phyloP scores from a whole-genome alignment of 73 alveolate genomes.

The Paraurostyla sp. region DNA sequence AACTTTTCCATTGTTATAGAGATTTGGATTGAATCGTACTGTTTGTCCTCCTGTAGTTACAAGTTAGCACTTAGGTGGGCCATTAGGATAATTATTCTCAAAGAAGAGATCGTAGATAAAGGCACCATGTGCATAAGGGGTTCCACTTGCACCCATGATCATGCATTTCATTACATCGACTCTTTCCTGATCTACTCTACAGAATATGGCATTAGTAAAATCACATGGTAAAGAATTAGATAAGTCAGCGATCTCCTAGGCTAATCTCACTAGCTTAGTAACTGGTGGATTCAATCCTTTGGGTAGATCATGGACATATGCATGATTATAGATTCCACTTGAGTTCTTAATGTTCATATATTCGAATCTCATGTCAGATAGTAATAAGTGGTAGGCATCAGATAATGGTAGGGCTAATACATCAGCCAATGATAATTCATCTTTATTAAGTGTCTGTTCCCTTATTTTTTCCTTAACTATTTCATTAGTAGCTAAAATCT shows the following conservation, averaged over 20 bases:
- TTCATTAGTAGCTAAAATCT: constrained; percentile 80
- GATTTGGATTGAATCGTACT: constrained; percentile 97
- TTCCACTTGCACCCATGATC: constrained; percentile 96
- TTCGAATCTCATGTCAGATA: constrained; percentile 89
- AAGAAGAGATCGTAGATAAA: constrained; percentile 93
- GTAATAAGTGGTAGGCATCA: constrained; percentile 81
- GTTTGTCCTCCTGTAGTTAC: constrained; percentile 97
- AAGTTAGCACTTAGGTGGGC: constrained; percentile 93
- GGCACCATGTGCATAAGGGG: constrained; percentile 98
- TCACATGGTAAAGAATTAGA: constrained; percentile 89
- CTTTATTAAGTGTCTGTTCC: constrained; percentile 69
- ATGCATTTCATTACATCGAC: constrained; percentile 91
- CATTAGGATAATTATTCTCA: constrained; percentile 92
- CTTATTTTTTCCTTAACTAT: constrained; percentile 85
- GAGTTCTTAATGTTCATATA: constrained; percentile 86
- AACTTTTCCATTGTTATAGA: constrained; percentile 96
- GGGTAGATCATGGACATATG: constrained; percentile 63
- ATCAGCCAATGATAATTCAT: constrained; percentile 73
- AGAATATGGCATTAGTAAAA: constrained; percentile 89
- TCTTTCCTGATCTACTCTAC: constrained; percentile 89
- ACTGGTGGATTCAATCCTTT: constrained; percentile 83
- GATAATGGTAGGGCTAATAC: constrained; percentile 86
- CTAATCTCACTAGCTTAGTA: constrained; percentile 92
- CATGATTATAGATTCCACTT: constrained; percentile 74
- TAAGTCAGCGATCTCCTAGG: constrained; percentile 93